These are phyloP conservation scores for Odonthalia washingtoniensis DNA, from an alignment of 31 red algal genomes.

Conservation along the genomic window DNA sequence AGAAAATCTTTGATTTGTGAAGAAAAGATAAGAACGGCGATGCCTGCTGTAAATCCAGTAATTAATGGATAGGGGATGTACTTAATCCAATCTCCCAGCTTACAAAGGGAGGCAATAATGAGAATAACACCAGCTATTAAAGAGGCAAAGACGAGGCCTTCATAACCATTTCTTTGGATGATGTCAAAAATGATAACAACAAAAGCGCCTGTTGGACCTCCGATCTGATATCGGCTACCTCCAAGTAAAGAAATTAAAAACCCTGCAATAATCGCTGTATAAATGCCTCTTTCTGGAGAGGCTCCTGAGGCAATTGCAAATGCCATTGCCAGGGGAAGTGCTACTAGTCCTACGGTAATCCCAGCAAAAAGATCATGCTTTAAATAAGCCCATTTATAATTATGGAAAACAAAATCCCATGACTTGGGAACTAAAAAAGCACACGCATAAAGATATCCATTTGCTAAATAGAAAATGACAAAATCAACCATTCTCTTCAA, in stretches of 20 bases:
- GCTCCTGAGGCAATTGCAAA: slow-evolving; percentile 27
- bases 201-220: slow-evolving; percentile 34
- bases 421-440: too few species aligned
- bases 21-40: slow-evolving; percentile 35
- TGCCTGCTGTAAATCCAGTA: slow-evolving; percentile 40
- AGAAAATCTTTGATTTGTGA: slow-evolving; percentile 30
- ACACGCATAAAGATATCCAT: too few species aligned
- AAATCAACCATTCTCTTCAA: too few species aligned
- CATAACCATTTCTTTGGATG: slow-evolving; percentile 16
- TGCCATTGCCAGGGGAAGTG: slow-evolving; percentile 37
- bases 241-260: slow-evolving; percentile 41
- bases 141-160: slow-evolving; percentile 32
- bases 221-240: slow-evolving; percentile 31
- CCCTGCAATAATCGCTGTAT: slow-evolving; percentile 34
- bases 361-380: slow-evolving; percentile 9
- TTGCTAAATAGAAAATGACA: too few species aligned
- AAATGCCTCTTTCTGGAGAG: slow-evolving; percentile 12
- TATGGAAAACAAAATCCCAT: too few species aligned
- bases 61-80: slow-evolving; percentile 46
- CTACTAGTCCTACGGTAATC: slow-evolving; percentile 11
- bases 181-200: slow-evolving; percentile 46
- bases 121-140: slow-evolving; percentile 37
- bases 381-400: too few species aligned
- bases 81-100: slow-evolving; percentile 33
- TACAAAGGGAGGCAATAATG: slow-evolving; percentile 1